Evolutionary conservation across 441 rosid genomes (phyloP).

Genomic region (Manihot esculenta): DNA sequence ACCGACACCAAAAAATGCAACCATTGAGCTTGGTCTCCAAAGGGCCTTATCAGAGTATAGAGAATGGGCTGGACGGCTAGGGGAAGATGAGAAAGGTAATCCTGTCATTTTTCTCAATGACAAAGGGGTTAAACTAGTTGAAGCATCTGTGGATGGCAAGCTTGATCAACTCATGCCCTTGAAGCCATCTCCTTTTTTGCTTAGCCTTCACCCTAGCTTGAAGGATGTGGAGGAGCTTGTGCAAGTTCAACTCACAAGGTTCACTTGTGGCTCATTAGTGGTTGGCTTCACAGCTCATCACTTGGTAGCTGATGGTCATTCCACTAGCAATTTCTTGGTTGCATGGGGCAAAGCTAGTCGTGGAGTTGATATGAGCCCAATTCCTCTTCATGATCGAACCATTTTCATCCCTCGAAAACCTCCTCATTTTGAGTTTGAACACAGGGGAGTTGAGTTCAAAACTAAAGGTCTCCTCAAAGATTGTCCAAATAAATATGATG

Average conservation of each 20-base stretch:
- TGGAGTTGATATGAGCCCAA: constrained; percentile 10
- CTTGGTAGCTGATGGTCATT: constrained; percentile 15
- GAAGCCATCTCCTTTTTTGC: constrained; percentile 8
- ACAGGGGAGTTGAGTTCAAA: constrained; percentile 2
- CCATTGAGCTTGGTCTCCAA: constrained; percentile 8
- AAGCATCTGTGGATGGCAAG: not conserved
- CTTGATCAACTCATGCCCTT: constrained; percentile 17
- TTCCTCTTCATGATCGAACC: constrained; percentile 4
- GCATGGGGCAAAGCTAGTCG: constrained; percentile 21
- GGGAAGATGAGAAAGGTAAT: constrained; percentile 14
- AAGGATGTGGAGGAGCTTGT: constrained; percentile 14
- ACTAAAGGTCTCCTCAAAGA: not conserved
- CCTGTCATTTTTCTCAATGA: constrained; percentile 19
- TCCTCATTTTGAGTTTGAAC: not conserved
- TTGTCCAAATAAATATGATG: not conserved
- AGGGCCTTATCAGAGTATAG: constrained; percentile 14
- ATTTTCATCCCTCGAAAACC: constrained; percentile 8
- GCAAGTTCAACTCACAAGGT: constrained; percentile 21
- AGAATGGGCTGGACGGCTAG: constrained; percentile 19
- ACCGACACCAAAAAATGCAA: constrained; percentile 8
- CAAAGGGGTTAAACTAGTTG: constrained; percentile 20
- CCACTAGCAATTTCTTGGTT: constrained; percentile 19
- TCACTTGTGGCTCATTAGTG: constrained; percentile 20
- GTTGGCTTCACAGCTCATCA: constrained; percentile 18
- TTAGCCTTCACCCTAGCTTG: constrained; percentile 20